Evolutionary conservation across 2,329 filamentous ascomycete species (phyloP).

Genomic region (Venturiaceae sp.): DNA sequence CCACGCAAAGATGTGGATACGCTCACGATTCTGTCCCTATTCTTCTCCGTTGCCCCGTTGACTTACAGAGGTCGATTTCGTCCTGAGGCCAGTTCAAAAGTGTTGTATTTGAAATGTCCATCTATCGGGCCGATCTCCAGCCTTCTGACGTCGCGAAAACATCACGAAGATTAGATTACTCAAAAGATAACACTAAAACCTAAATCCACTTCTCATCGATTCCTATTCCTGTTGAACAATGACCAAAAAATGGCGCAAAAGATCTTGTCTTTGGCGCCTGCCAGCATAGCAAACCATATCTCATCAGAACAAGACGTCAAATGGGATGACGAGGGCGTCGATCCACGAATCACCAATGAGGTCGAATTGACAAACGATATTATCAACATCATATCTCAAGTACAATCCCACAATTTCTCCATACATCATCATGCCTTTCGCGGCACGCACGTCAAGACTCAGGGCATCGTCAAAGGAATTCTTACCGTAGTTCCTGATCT

Average conservation of each 20-base stretch:
- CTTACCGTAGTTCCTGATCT: conserved; percentile 32
- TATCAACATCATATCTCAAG: conserved; percentile 25
- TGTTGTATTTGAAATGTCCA: no score
- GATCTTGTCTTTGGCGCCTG: neutral
- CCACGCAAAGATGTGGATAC: no score
- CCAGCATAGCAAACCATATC: neutral
- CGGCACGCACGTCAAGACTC: conserved; percentile 37
- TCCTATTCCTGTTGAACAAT: neutral
- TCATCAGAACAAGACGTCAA: conserved; percentile 23
- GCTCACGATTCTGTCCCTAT: no score
- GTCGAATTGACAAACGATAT: conserved; percentile 34
- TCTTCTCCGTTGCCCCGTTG: no score
- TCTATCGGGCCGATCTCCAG: neutral
- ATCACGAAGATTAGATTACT: neutral
- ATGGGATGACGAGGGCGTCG: conserved; percentile 31
- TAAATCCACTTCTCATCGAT: neutral
- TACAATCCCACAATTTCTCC: neutral
- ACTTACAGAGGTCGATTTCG: no score
- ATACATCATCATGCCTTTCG: conserved; percentile 23
- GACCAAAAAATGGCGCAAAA: neutral
- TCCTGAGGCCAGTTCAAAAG: no score
- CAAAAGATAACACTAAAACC: neutral
- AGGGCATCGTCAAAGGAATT: conserved; percentile 39
- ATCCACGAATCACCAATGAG: conserved; percentile 30
- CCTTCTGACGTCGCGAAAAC: neutral